Evolutionary conservation across 176 grass and related monocot genomes (phyloP), one percentile per base, ranked within the genome.

Genomic region (Triticum monococcum): DNA sequence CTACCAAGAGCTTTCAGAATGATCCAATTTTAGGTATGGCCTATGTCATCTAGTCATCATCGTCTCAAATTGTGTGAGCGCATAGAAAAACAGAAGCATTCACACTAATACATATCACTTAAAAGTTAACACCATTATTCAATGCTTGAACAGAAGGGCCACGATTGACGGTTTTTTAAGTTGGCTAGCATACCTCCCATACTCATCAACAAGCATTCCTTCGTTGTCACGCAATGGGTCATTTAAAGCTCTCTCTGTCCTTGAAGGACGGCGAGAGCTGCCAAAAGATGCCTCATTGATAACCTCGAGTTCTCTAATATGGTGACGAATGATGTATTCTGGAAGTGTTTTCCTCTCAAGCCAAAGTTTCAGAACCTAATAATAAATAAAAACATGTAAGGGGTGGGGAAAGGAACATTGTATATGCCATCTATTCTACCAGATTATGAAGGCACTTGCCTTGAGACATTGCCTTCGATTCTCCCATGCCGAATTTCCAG

Each of bases 401-500:
- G n/a, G 16, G 31, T 75, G 33, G 59, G 43, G 45, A 90, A 79
- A 36, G 7, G 71, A 94, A 75, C 9, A 8, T 8, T 71, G 68
- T 67, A 83, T 76, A 86, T 57, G 57, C 74, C 63, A 87, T 70
- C 20, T 67, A 33, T 79, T 89, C 60, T 84, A 24, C 59, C 16
- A 50, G 24, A 85, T 50, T 35, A 77, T 75, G 69, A 82, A 91
- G 33, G 78, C 38, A 83, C 85, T 73, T 88, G 82, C 96, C 91
- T 98, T 98, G 16, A 98, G 96, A 64, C 97, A 98, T 48, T 98
- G 97, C 36, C 92, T 93, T 62, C 92, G 88, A 82, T 98, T 98
- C 72, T 98, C 97, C 86, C 90, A 93, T 89, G 91, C 93, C 64
- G 88, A 90, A 87, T 96, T 93, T 91, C 97, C 97, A 86, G 87